Base-by-base conservation (phyloP, 2,329 filamentous ascomycete genomes). In the Tolypocladium sp. region DNA sequence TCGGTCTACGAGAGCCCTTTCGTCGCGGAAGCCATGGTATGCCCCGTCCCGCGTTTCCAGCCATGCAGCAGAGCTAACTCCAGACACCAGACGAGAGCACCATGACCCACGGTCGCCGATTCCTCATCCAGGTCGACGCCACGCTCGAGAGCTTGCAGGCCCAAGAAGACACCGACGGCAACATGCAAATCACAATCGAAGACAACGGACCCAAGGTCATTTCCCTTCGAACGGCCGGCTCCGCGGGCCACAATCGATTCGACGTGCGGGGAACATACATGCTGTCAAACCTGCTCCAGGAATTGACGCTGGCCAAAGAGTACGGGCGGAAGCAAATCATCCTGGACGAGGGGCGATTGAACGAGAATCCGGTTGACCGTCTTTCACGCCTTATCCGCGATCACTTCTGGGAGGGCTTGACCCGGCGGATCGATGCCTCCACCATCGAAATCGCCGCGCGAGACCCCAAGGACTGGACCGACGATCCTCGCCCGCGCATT, bases 151-250 rank as follows among this genome's bases (percentile, higher is more conserved):
- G 84, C 60, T 80, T 99, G 52, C 81, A 91, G 62, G 84, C 85
- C 42, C 89, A 93, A 65, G 94, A 99, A 73, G 94, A 99, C 70
- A 95, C 92, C 37, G 92, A 99, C 74, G 81, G 84, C 59, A 97
- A 99, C 74, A 90, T 91, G 81, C 92, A 97, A 74, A 99, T 99
- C 72, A 99, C 94, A 37, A 96, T 97, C 67, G 94, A 97, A 70
- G 94, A 99, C 75, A 83, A 85, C 63, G 94, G 94, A 0, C 93
- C 94, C 56, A 99, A 97, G 82, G 88, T 91, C 53, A 82, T 97
- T 58, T 88, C 89, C 42, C 79, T 97, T 42, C 89, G 91, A 63
- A 97, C 93, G 3, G 89, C 90, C 35, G 88, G 84, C 27, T 97
- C 92, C 41, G 91, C 89, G 65, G 93, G 92, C 49, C 85, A 90